Base-by-base conservation (phyloP, 2,329 filamentous ascomycete genomes). In the Leptosphaerulina australis region DNA sequence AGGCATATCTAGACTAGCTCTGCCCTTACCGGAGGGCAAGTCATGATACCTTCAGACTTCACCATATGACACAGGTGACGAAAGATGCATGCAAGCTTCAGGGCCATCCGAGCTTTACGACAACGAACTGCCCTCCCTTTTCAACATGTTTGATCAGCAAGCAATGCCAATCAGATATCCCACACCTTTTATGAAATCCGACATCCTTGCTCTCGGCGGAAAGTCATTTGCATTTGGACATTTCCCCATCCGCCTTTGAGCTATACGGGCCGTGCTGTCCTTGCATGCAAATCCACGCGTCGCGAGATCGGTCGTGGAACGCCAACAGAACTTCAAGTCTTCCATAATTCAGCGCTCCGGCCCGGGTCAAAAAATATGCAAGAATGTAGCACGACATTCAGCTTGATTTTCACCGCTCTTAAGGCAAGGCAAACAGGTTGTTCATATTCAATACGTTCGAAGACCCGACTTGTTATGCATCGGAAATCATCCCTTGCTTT, bases 321-420 rank as follows among this genome's bases (percentile, higher is more conserved):
- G 50, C 51, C 53, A 62, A 57, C 54, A 33, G 46, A 55, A 51
- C 40, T 40, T 36, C 38, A 38, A 41, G 14, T 35, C 17, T 33
- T 47, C 33, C 31, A 45, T 54, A 35, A 44, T 22, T 55, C 53
- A 34, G 50, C 37, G 47, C 37, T 22, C 35, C 50, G 50, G 53
- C 36, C 48, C 54, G 48, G 39, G 29, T 30, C 25, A 40, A 35
- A 54, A 41, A 24, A 34, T 44, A 51, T 60, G 55, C 55, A 60
- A 59, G 51, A 48, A 51, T 47, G 59, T 62, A 44, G 37, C 52
- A 62, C 61, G 43, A 44, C 48, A 38, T 59, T 45, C 57, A 60
- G 56, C 51, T 62, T 33, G 40, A 17, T 34, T 41, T 51, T 52
- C 52, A 41, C 51, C 39, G 55, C 44, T 53, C 36, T 43, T 30